Conservation (phyloP, 345 rosid species). For the Ceriops tagal region DNA sequence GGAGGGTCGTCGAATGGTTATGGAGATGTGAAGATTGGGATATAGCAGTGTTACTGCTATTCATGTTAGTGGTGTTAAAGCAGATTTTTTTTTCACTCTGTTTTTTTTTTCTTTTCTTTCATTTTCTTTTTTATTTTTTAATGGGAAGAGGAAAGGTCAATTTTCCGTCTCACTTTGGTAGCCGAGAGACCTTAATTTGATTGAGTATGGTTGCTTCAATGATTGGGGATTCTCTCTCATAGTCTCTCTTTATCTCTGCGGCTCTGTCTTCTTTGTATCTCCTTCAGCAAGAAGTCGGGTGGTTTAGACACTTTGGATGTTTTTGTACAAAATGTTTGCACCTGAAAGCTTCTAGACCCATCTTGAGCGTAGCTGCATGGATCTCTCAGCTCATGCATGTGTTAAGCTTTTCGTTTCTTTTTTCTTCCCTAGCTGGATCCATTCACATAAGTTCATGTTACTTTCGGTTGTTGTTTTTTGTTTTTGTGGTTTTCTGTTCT, state of each 20-base stretch:
- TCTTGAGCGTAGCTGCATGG: slow-evolving; percentile 9
- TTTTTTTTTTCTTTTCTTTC: not conserved
- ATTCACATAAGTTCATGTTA: not conserved
- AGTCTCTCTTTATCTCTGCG: slow-evolving; percentile 5
- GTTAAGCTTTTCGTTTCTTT: not conserved
- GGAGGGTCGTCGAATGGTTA: slow-evolving; percentile 43
- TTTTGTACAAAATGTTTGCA: slow-evolving; percentile 47
- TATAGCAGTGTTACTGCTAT: slow-evolving; percentile 21
- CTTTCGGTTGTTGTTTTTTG: not conserved
- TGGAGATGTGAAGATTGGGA: slow-evolving; percentile 60
- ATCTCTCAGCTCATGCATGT: slow-evolving; percentile 18
- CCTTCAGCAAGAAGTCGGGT: slow-evolving; percentile 16
- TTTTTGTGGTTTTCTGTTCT: no score
- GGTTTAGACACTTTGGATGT: slow-evolving; percentile 23
- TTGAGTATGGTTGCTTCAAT: slow-evolving; percentile 8
- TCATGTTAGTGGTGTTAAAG: slow-evolving; percentile 16
- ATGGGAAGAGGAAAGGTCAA: slow-evolving; percentile 9
- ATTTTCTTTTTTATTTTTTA: not conserved
- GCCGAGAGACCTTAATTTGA: slow-evolving; percentile 12
- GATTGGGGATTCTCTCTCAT: not conserved
- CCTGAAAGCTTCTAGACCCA: slow-evolving; percentile 28
- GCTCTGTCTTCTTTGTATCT: slow-evolving; percentile 16
- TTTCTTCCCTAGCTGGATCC: not conserved
- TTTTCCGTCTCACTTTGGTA: slow-evolving; percentile 18
- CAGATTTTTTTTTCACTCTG: not conserved